Evolutionary conservation across 345 rosid species (phyloP).

Genomic region (Arabis alpina): DNA sequence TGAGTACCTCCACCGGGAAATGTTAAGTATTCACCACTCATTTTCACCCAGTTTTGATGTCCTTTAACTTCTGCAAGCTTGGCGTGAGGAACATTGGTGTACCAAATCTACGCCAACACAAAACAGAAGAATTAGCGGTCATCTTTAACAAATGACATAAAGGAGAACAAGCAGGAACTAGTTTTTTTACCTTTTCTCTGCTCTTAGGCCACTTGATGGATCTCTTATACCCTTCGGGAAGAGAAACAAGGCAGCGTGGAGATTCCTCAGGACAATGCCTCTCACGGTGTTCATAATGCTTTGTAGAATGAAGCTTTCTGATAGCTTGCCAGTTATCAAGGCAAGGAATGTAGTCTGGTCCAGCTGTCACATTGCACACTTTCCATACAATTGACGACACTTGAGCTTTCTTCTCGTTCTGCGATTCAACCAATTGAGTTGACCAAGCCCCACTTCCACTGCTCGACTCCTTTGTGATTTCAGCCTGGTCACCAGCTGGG

Average conservation of each 20-base stretch:
- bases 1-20: slow-evolving; percentile 99
- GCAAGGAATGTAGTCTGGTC: slow-evolving; percentile 94
- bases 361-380: slow-evolving; percentile 83
- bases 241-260: slow-evolving; percentile 82
- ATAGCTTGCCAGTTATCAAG: slow-evolving; percentile 86
- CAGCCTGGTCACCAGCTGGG: slow-evolving; percentile 61
- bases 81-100: slow-evolving; percentile 66
- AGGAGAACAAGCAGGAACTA: background rate
- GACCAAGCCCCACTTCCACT: slow-evolving; percentile 71
- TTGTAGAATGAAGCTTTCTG: slow-evolving; percentile 63
- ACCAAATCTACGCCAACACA: slow-evolving; percentile 62
- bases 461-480: slow-evolving; percentile 67
- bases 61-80: slow-evolving; percentile 74
- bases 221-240: slow-evolving; percentile 73
- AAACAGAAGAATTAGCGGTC: slow-evolving; percentile 26
- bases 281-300: slow-evolving; percentile 93
- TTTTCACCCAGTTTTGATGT: slow-evolving; percentile 75
- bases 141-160: slow-evolving; percentile 5
- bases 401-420: slow-evolving; percentile 78
- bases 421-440: slow-evolving; percentile 82
- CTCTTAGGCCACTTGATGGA: slow-evolving; percentile 90
- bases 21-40: slow-evolving; percentile 64
- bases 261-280: slow-evolving; percentile 90
- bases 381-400: slow-evolving; percentile 61
- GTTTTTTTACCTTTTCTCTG: slow-evolving; percentile 66